A percentile compares a stretch with the other conserved stretches of the same genome.
phyloP scores from a whole-genome alignment of 495 filamentous ascomycete species.

The Neurospora sp. region DNA sequence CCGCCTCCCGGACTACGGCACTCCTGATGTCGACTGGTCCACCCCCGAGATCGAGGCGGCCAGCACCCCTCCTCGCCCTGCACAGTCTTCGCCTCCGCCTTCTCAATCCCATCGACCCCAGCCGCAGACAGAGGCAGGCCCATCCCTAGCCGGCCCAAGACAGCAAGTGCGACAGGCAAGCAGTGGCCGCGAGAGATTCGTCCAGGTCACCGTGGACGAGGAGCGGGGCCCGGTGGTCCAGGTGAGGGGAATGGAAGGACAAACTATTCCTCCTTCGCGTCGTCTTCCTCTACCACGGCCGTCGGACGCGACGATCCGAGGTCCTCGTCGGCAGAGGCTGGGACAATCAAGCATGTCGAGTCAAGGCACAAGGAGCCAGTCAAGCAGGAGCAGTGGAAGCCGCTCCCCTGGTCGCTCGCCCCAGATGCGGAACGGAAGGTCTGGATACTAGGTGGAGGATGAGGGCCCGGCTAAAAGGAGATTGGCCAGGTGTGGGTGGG shows the following conservation, averaged over 20 bases:
- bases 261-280: not conserved
- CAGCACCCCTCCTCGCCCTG: not conserved
- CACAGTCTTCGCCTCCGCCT: not conserved
- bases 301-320: not conserved
- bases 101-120: not conserved
- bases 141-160: not conserved
- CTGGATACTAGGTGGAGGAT: not conserved
- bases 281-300: not conserved
- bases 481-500: not conserved
- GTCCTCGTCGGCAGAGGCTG: not conserved
- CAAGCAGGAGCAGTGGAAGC: not conserved
- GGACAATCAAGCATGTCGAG: not conserved
- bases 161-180: not conserved
- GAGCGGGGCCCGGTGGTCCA: not conserved
- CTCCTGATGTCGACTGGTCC: not conserved
- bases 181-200: not conserved
- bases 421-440: too few species aligned
- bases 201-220: accelerated
- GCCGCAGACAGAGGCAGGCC: not conserved
- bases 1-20: not conserved
- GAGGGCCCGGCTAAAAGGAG: not conserved
- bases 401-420: not conserved
- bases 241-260: not conserved
- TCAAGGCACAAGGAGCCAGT: not conserved
- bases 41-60: not conserved